These are phyloP conservation scores for Ophiostoma sp. DNA, from an alignment of 2,329 filamentous ascomycete species.

Conservation along the genomic window DNA sequence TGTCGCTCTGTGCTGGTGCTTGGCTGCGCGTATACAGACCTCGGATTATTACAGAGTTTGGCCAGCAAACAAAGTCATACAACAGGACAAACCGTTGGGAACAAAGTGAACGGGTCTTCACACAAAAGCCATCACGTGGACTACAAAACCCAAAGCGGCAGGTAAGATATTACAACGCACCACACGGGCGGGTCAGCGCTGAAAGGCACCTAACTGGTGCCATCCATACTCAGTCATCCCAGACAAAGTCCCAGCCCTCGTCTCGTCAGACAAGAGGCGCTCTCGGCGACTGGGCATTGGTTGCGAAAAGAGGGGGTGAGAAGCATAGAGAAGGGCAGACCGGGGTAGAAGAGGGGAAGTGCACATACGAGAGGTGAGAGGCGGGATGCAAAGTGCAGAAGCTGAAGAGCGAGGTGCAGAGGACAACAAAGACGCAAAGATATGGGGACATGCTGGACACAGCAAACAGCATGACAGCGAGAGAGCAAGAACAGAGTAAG, in stretches of 20 bases:
- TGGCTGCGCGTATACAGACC: background rate
- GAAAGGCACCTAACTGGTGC: too few species aligned
- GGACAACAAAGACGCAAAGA: too few species aligned
- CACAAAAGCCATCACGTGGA: slow-evolving; percentile 1
- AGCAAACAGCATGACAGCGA: background rate
- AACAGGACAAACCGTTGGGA: background rate
- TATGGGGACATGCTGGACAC: background rate
- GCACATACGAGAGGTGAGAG: background rate
- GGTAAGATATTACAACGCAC: background rate
- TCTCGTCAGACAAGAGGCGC: background rate
- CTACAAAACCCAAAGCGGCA: background rate
- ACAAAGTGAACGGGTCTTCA: background rate
- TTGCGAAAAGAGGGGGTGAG: background rate
- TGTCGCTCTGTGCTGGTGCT: background rate
- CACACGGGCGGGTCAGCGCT: too few species aligned
- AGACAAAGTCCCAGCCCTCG: too few species aligned
- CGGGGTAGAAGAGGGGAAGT: slow-evolving; percentile 1
- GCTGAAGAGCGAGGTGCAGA: too few species aligned
- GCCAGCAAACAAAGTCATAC: background rate
- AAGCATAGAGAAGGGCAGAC: background rate
- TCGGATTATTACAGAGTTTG: background rate
- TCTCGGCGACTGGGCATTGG: background rate
- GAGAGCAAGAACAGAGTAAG: background rate
- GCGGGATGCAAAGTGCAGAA: background rate
- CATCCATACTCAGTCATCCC: too few species aligned